These are phyloP conservation scores for Vaccinium vitisidaea DNA, from an alignment of 148 eudicot species.

Conservation along the genomic window DNA sequence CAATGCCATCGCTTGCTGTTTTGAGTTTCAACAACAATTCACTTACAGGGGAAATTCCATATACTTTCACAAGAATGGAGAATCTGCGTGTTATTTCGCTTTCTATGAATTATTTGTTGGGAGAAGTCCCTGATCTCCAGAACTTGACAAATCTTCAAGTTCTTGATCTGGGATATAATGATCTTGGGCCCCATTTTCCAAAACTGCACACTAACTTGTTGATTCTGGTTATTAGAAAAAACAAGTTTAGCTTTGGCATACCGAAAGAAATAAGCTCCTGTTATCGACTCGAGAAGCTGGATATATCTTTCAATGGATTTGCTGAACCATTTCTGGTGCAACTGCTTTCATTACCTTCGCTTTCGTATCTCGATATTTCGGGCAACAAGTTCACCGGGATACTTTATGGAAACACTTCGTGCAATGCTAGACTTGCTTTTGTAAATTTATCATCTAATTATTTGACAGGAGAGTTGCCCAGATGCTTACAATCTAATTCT, in stretches of 20 bases:
- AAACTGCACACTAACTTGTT: conserved; percentile 39
- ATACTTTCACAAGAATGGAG: conserved; percentile 36
- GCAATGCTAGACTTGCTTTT: conserved; percentile 42
- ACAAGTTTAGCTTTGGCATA: conserved; percentile 52
- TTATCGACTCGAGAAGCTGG: conserved; percentile 53
- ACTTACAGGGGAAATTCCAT: conserved; percentile 51
- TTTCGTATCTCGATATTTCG: conserved; percentile 48
- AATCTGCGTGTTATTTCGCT: conserved; percentile 51
- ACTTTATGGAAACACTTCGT: conserved; percentile 40
- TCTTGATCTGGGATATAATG: conserved; percentile 61
- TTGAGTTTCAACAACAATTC: conserved; percentile 75
- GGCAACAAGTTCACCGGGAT: conserved; percentile 52
- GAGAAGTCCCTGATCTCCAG: conserved; percentile 50
- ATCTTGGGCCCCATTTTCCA: conserved; percentile 80
- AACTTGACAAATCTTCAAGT: conserved; percentile 65
- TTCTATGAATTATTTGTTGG: conserved; percentile 53
- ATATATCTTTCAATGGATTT: conserved; percentile 52
- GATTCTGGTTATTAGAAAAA: conserved; percentile 52
- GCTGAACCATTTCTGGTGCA: conserved; percentile 33
- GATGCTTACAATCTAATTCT: conserved; percentile 33
- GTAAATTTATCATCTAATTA: conserved; percentile 53
- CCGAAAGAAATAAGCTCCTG: conserved; percentile 30
- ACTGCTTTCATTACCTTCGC: conserved; percentile 47
- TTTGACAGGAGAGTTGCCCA: conserved; percentile 62
- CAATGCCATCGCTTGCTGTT: conserved; percentile 44